These are phyloP conservation scores for Kappamyces sp. DNA, from an alignment of 192 early-diverging fungal genomes.

Conservation along the genomic window DNA sequence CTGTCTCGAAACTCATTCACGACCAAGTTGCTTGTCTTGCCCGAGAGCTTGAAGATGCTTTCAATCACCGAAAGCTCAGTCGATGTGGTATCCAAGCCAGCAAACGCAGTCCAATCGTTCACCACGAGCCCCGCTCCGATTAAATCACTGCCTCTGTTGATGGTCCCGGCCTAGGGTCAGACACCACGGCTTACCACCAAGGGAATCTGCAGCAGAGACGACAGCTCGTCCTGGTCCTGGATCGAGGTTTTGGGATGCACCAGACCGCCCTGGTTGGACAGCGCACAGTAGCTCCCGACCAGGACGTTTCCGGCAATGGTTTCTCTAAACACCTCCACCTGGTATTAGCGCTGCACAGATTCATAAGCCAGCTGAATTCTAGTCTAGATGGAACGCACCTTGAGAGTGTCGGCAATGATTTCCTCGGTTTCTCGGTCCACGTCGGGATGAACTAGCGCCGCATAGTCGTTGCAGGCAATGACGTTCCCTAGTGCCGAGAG, in stretches of 20 bases:
- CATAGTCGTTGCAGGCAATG: constrained; percentile 99
- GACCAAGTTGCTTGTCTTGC: constrained; percentile 81
- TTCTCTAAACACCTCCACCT: constrained; percentile 96
- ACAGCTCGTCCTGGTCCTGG: constrained; percentile 97
- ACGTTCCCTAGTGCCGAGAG: constrained; percentile 97
- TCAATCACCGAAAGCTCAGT: constrained; percentile 97
- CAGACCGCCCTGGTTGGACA: constrained; percentile 97
- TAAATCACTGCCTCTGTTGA: constrained; percentile 96
- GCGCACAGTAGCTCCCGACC: constrained; percentile 89
- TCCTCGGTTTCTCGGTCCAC: constrained; percentile 98
- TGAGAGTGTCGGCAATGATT: constrained; percentile 96
- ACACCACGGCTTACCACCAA: constrained; percentile 49
- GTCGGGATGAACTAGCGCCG: constrained; percentile 96
- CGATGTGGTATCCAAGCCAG: constrained; percentile 90
- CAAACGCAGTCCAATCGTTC: constrained; percentile 98
- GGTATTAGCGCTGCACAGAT: too few species aligned
- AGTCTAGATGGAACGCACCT: constrained; percentile 12
- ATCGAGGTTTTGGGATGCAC: constrained; percentile 92
- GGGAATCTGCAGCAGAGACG: constrained; percentile 93
- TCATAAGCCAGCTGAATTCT: too few species aligned
- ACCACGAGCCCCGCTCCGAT: constrained; percentile 96
- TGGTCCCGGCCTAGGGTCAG: constrained; percentile 74
- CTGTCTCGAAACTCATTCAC: constrained; percentile 91
- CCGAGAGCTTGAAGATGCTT: constrained; percentile 94
- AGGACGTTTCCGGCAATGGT: constrained; percentile 97